Evolutionary conservation across 768 basidiomycete species (phyloP).

Genomic region (Cytidiella melzeri): DNA sequence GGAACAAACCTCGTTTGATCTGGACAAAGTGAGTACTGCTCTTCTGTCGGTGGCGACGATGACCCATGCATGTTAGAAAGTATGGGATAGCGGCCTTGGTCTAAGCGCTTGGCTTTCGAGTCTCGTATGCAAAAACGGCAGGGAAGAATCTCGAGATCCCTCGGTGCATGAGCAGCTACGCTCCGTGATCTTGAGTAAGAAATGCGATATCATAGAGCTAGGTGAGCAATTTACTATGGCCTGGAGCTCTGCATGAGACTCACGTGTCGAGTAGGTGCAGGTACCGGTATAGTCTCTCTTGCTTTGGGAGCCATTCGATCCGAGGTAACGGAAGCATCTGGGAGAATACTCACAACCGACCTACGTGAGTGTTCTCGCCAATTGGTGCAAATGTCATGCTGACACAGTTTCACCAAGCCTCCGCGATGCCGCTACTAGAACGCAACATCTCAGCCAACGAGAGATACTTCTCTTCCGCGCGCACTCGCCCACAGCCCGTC

Average conservation of each 20-base stretch:
- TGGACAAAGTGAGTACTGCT: conserved; percentile 68
- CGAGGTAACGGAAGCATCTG: conserved; percentile 15
- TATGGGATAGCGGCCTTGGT: conserved; percentile 93
- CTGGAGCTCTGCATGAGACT: background rate
- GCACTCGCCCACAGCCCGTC: conserved; percentile 23
- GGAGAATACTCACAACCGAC: conserved; percentile 56
- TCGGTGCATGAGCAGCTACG: background rate
- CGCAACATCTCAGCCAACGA: conserved; percentile 56
- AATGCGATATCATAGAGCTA: conserved; percentile 56
- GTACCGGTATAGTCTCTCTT: conserved; percentile 78
- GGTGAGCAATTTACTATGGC: conserved; percentile 36
- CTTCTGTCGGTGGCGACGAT: background rate
- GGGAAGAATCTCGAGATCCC: background rate
- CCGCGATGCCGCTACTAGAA: conserved; percentile 74
- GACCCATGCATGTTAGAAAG: conserved; percentile 55
- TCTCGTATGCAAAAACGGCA: conserved; percentile 19
- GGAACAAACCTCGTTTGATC: conserved; percentile 85
- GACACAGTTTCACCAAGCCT: conserved; percentile 39
- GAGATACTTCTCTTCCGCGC: conserved; percentile 26
- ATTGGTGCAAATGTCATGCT: background rate
- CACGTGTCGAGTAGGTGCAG: conserved; percentile 51
- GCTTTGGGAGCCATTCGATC: conserved; percentile 54
- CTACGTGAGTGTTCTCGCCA: conserved; percentile 45
- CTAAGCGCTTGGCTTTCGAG: conserved; percentile 70
- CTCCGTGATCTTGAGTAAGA: conserved; percentile 26